Evolutionary conservation across 768 basidiomycete genomes (phyloP).

Genomic region (Obba rivulosa): DNA sequence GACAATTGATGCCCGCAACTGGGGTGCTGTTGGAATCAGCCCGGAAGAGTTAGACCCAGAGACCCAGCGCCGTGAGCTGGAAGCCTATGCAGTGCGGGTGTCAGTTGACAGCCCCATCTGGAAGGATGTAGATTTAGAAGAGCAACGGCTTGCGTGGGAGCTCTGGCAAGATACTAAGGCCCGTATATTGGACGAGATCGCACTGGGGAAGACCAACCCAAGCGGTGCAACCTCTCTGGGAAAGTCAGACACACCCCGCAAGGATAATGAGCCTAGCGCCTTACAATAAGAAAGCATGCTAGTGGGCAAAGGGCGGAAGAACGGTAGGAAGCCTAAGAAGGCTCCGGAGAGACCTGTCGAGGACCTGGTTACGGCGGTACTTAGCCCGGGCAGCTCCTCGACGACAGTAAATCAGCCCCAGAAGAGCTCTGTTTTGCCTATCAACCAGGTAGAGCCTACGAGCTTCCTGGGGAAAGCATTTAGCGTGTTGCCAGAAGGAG

Average conservation of each 20-base stretch:
- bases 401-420: background rate
- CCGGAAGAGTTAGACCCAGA: slow-evolving; percentile 1
- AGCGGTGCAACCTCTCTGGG: too few species aligned
- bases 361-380: too few species aligned
- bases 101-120: background rate
- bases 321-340: too few species aligned
- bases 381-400: background rate
- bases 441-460: slow-evolving; percentile 2
- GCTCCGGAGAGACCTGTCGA: too few species aligned
- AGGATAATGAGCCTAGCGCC: too few species aligned
- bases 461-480: slow-evolving; percentile 6
- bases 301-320: too few species aligned
- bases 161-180: too few species aligned
- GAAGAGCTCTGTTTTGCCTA: background rate
- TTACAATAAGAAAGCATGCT: too few species aligned
- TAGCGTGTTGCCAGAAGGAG: background rate
- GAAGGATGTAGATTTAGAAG: background rate
- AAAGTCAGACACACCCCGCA: too few species aligned
- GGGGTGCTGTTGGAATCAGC: background rate
- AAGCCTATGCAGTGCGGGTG: background rate
- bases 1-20: slow-evolving; percentile 3
- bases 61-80: background rate
- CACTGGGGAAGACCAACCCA: too few species aligned
- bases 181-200: too few species aligned
- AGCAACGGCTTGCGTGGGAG: background rate